Conservation (phyloP, 78 protist genomes). For the Pelomyxa schiedti region DNA sequence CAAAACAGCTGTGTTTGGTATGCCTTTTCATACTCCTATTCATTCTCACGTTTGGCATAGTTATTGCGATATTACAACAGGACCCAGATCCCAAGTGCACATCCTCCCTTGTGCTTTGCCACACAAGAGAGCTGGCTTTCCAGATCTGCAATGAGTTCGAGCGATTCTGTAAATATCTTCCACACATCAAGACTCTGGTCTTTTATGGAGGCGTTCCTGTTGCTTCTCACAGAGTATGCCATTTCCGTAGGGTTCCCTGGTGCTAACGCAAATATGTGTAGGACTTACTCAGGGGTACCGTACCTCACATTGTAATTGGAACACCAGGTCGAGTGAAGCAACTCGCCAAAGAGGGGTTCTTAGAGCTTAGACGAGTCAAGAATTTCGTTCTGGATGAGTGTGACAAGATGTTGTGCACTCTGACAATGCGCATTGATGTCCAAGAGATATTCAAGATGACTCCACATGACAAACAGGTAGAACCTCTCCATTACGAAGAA, state of each 20-base stretch:
- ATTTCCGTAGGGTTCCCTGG: neutral
- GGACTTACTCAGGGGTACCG: constrained; percentile 26
- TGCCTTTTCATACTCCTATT: too few species aligned
- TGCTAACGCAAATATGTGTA: too few species aligned
- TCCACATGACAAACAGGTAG: constrained; percentile 92
- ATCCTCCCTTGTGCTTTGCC: constrained; percentile 69
- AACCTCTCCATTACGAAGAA: too few species aligned
- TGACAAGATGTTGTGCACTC: constrained; percentile 60
- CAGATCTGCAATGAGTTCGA: constrained; percentile 91
- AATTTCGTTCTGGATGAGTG: constrained; percentile 98
- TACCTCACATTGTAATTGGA: constrained; percentile 92
- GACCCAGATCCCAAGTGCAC: constrained; percentile 21
- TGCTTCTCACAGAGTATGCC: constrained; percentile 10
- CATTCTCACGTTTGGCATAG: too few species aligned
- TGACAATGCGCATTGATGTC: constrained; percentile 94
- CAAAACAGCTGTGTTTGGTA: constrained; percentile 99
- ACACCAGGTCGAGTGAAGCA: constrained; percentile 95
- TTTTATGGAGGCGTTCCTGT: constrained; percentile 91
- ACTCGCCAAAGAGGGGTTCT: constrained; percentile 13
- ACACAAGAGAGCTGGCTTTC: constrained; percentile 96
- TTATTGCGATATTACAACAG: constrained; percentile 84
- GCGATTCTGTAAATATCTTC: constrained; percentile 83
- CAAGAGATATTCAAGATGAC: constrained; percentile 84
- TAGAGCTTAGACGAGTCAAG: constrained; percentile 65
- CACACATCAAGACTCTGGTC: constrained; percentile 58